Conservation (phyloP, 225 moss, liverwort and hornwort genomes). For the Sphagnum contortum region DNA sequence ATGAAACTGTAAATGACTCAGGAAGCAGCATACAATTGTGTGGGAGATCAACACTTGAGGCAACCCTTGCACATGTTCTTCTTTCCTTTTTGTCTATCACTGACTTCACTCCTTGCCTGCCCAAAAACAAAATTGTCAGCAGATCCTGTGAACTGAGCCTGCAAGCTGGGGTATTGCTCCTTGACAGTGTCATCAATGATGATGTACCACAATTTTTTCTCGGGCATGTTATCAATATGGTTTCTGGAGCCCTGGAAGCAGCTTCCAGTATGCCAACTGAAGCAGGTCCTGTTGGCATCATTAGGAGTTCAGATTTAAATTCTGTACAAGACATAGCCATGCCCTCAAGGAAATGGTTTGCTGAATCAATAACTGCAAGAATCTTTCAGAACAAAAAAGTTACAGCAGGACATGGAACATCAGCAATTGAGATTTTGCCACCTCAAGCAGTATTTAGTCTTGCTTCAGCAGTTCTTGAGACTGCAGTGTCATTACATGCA, state of each 20-base stretch:
- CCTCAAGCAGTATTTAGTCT: slow-evolving; percentile 36
- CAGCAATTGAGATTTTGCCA: background rate
- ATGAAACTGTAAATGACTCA: slow-evolving; percentile 9
- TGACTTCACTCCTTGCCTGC: background rate
- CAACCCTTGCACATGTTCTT: slow-evolving; percentile 34
- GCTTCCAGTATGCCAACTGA: too few species aligned
- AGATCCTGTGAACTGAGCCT: slow-evolving; percentile 37
- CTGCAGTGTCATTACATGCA: slow-evolving; percentile 40
- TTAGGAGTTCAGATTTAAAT: too few species aligned
- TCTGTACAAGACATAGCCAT: too few species aligned
- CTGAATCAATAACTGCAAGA: too few species aligned
- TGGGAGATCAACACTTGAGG: slow-evolving; percentile 28
- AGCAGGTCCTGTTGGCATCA: too few species aligned
- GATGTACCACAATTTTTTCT: slow-evolving; percentile 41
- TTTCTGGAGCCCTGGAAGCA: slow-evolving; percentile 38
- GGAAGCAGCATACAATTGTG: slow-evolving; percentile 19
- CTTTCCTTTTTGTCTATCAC: too few species aligned
- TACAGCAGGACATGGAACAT: too few species aligned
- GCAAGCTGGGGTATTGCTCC: slow-evolving; percentile 38
- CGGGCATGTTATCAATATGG: slow-evolving; percentile 38
- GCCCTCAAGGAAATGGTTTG: too few species aligned
- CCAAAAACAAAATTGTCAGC: slow-evolving; percentile 11
- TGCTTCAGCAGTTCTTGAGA: slow-evolving; percentile 51
- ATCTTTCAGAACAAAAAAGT: too few species aligned
- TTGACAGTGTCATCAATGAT: slow-evolving; percentile 41